Conservation (phyloP, 2,329 filamentous ascomycete genomes). For the Cladosporium sp. region DNA sequence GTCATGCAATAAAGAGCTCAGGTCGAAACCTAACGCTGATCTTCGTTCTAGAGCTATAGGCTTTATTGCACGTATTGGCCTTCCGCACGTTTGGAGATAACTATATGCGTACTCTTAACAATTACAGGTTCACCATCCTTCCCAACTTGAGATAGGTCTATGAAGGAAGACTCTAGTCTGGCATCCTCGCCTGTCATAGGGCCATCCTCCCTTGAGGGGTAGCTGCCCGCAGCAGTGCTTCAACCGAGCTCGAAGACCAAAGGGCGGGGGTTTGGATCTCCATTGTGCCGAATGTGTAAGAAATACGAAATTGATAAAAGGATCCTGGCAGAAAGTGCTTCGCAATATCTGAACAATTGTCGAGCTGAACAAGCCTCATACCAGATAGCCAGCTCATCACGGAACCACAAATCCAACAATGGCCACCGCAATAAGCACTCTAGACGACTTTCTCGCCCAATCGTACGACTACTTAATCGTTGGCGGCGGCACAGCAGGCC, state of each 20-base stretch:
- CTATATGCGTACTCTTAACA: too few species aligned
- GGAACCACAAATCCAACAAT: not conserved
- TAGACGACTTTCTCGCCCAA: slow-evolving; percentile 24
- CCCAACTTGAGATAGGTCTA: too few species aligned
- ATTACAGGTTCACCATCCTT: too few species aligned
- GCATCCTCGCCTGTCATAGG: too few species aligned
- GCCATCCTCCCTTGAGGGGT: slow-evolving; percentile 6
- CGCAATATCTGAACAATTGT: not conserved
- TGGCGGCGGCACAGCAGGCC: slow-evolving; percentile 31
- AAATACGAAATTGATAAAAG: not conserved
- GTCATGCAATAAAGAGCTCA: too few species aligned
- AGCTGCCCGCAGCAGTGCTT: not conserved
- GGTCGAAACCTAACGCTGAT: too few species aligned
- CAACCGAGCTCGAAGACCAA: slow-evolving; percentile 5
- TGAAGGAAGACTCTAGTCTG: too few species aligned
- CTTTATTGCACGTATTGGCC: too few species aligned
- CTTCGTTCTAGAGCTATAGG: too few species aligned
- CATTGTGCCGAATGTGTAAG: slow-evolving; percentile 1
- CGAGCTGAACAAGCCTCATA: not conserved
- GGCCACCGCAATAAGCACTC: slow-evolving; percentile 24
- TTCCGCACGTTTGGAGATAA: too few species aligned
- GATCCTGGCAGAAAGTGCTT: not conserved
- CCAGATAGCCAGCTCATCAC: not conserved
- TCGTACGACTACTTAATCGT: slow-evolving; percentile 28
- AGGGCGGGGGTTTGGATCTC: slow-evolving; percentile 1